phyloP scores from a whole-genome alignment of 1,139 yeast genomes.

The Pichia sp. region DNA sequence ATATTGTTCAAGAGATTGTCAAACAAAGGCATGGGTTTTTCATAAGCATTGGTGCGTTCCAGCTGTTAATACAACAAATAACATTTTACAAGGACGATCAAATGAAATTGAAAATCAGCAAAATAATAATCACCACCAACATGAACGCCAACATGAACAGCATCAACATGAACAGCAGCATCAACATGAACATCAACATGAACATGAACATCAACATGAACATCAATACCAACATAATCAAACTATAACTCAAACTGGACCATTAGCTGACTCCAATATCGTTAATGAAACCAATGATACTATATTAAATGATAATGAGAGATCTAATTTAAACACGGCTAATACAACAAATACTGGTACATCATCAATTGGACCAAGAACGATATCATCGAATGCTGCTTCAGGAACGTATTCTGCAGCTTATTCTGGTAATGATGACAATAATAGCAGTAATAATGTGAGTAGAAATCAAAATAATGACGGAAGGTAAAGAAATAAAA shows the following conservation, averaged over 20 bases:
- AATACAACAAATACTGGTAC: background rate
- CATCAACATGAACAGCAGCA: conserved; percentile 1
- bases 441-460: background rate
- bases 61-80: conserved; percentile 10
- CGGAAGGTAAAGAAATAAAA: no score
- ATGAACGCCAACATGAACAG: background rate
- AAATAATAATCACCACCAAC: background rate
- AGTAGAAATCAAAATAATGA: background rate
- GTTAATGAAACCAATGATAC: no score
- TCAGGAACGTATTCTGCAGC: background rate
- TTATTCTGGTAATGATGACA: background rate
- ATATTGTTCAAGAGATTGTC: conserved; percentile 90
- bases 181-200: conserved; percentile 1
- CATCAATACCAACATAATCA: background rate
- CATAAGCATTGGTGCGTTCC: conserved; percentile 87
- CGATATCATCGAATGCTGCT: conserved; percentile 1
- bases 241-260: no score
- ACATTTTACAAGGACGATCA: background rate
- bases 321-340: background rate
- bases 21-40: conserved; percentile 83
- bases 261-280: no score
- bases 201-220: background rate
- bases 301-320: no score
- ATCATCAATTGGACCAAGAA: conserved; percentile 7
- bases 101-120: background rate